phyloP scores from a whole-genome alignment of 2,329 filamentous ascomycete species.

The Claviceps citrina region DNA sequence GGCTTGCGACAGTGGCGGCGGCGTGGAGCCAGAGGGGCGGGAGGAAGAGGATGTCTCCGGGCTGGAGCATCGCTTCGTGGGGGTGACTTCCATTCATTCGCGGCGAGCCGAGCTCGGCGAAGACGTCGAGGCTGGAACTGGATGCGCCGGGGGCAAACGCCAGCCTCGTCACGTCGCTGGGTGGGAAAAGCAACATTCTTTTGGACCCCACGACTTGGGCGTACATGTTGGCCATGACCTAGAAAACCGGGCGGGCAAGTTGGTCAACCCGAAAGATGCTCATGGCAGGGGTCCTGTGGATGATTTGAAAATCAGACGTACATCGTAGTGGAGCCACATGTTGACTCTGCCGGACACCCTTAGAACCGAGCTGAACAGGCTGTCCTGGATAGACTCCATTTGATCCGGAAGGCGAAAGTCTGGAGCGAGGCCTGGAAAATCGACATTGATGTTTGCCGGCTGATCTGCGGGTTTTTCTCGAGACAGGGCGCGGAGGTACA shows the following conservation, averaged over 20 bases:
- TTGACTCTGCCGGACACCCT: slow-evolving; percentile 65
- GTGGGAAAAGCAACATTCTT: slow-evolving; percentile 61
- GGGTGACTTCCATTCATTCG: slow-evolving; percentile 39
- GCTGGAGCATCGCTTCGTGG: slow-evolving; percentile 47
- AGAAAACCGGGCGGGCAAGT: not conserved
- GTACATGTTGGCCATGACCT: slow-evolving; percentile 78
- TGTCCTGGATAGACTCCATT: slow-evolving; percentile 42
- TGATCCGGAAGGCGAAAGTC: slow-evolving; percentile 57
- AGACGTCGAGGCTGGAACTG: slow-evolving; percentile 63
- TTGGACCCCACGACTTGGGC: slow-evolving; percentile 66
- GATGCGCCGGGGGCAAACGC: slow-evolving; percentile 63
- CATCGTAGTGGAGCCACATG: slow-evolving; percentile 86
- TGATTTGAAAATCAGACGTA: slow-evolving; percentile 22
- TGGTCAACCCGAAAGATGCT: not conserved
- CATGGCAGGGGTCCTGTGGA: not conserved
- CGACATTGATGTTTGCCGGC: slow-evolving; percentile 52
- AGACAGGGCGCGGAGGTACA: slow-evolving; percentile 71
- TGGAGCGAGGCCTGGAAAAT: slow-evolving; percentile 53
- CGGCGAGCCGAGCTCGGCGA: slow-evolving; percentile 30
- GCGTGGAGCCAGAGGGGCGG: slow-evolving; percentile 78
- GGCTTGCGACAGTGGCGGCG: slow-evolving; percentile 38
- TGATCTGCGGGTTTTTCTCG: slow-evolving; percentile 48
- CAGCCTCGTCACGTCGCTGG: slow-evolving; percentile 54
- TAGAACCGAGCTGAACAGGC: slow-evolving; percentile 62
- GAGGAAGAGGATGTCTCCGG: slow-evolving; percentile 67